Base-by-base conservation (phyloP, 2,329 filamentous ascomycete genomes). In the Penicillium sp. region DNA sequence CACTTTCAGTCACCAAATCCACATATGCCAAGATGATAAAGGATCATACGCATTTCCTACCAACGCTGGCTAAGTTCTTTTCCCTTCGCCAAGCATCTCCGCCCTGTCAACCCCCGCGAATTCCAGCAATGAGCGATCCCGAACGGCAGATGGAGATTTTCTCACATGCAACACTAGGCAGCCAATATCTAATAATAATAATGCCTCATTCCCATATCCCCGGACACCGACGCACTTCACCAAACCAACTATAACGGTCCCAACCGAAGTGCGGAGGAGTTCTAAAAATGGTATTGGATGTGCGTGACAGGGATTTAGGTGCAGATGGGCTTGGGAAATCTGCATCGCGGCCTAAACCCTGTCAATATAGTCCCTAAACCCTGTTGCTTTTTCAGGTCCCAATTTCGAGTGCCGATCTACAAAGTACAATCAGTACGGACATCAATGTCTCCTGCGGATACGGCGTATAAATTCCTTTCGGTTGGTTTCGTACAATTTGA, bases 71-170 rank as follows among this genome's bases (percentile, higher is more conserved):
- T 45, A 45, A 39, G 11, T 30, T 3, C 40, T 47, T 47, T 35
- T 14, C 46, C 48, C 26, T 2, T 9, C 46, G 56, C 58, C 56
- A 52, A 52, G 52, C 29, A 47, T 36, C 38, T 49, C 43, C 38
- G 27, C n/a, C 3, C 16, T 23, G 36, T 40, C 47, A 30, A 13
- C 11, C 18, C 18, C 36, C 36, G 10, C 18, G 4, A 42, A 16
- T 16, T 23, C 14, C 19, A 29, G 29, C 42, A 32, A 35, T 35
- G 26, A 18, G 6, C 32, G 26, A 18, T 26, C 16, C 34, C 26
- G 14, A 26, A 11, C 13, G 13, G 14, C 35, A 36, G 14, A 40
- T 42, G 48, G 19, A 19, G 7, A 16, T 16, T 5, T 14, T 7
- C 6, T 43, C 7, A 32, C 23, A 41, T 46, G 34, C 34, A 46